phyloP scores from a whole-genome alignment of 495 filamentous ascomycete species.

The Lentithecium fluviatile region DNA sequence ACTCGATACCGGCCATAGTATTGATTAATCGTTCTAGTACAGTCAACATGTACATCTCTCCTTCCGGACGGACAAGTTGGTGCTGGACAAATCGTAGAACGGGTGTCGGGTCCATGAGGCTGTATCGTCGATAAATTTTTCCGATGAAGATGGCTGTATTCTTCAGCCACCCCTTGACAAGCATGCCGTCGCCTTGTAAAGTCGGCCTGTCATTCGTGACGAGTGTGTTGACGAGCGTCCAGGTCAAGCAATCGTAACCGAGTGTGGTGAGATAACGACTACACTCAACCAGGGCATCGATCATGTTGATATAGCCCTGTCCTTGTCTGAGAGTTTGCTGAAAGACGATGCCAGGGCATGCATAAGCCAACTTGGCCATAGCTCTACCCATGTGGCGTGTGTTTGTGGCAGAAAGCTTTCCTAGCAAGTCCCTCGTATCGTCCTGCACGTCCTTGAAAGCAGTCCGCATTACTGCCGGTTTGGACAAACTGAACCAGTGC shows the following conservation, averaged over 20 bases:
- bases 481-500: slow-evolving; percentile 66
- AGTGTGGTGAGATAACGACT: slow-evolving; percentile 89
- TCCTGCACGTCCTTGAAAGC: slow-evolving; percentile 73
- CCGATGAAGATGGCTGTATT: slow-evolving; percentile 83
- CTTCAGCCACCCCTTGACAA: slow-evolving; percentile 86
- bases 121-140: slow-evolving; percentile 77
- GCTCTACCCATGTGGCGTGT: slow-evolving; percentile 78
- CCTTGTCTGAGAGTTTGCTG: slow-evolving; percentile 81
- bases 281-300: slow-evolving; percentile 88
- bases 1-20: slow-evolving; percentile 89
- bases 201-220: slow-evolving; percentile 71
- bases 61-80: slow-evolving; percentile 64
- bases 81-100: slow-evolving; percentile 84
- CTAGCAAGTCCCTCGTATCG: slow-evolving; percentile 78
- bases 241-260: slow-evolving; percentile 88
- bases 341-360: slow-evolving; percentile 89
- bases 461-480: slow-evolving; percentile 59
- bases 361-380: slow-evolving; percentile 81
- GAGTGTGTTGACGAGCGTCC: slow-evolving; percentile 73
- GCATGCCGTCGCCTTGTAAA: slow-evolving; percentile 77
- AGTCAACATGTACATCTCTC: slow-evolving; percentile 81
- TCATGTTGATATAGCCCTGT: slow-evolving; percentile 87
- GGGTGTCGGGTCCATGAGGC: slow-evolving; percentile 78
- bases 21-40: slow-evolving; percentile 83
- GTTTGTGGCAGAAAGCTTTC: slow-evolving; percentile 81